phyloP scores from a whole-genome alignment of 2,329 filamentous ascomycete species.

The Torrubiella hemipterigena region DNA sequence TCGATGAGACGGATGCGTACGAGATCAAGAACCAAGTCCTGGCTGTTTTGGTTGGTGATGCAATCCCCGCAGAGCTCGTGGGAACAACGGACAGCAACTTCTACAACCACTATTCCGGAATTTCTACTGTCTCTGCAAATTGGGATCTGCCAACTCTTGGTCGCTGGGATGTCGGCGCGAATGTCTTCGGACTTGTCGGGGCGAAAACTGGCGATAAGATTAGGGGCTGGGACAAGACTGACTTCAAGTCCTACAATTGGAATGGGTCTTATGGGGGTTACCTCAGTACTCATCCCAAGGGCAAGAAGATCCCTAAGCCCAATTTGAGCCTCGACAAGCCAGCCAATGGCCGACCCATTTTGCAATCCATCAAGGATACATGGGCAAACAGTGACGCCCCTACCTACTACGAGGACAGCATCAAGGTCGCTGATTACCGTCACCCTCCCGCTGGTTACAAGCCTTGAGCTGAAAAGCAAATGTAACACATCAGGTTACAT shows the following conservation, averaged over 20 bases:
- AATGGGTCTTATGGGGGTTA: slow-evolving; percentile 42
- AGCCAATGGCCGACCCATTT: slow-evolving; percentile 17
- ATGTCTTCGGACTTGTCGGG: slow-evolving; percentile 50
- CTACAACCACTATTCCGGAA: slow-evolving; percentile 61
- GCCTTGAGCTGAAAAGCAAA: slow-evolving; percentile 7
- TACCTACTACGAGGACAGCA: slow-evolving; percentile 27
- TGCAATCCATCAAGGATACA: slow-evolving; percentile 21
- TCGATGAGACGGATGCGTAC: slow-evolving; percentile 68
- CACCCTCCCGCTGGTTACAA: slow-evolving; percentile 27
- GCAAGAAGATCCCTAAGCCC: slow-evolving; percentile 22
- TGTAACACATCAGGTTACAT: no score
- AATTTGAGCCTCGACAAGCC: slow-evolving; percentile 23
- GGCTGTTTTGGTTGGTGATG: slow-evolving; percentile 60
- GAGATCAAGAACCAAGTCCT: slow-evolving; percentile 54
- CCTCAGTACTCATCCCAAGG: slow-evolving; percentile 24
- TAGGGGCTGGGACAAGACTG: slow-evolving; percentile 21
- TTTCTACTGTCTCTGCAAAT: slow-evolving; percentile 55
- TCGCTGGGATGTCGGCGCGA: slow-evolving; percentile 60
- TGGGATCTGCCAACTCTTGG: slow-evolving; percentile 58
- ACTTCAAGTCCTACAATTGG: slow-evolving; percentile 30
- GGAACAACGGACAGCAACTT: slow-evolving; percentile 58
- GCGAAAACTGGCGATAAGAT: slow-evolving; percentile 43
- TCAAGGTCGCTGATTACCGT: slow-evolving; percentile 26
- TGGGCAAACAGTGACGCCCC: slow-evolving; percentile 23
- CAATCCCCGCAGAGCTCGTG: slow-evolving; percentile 46